phyloP scores from a whole-genome alignment of 2,329 filamentous ascomycete species.

The Mariannaea sp. region DNA sequence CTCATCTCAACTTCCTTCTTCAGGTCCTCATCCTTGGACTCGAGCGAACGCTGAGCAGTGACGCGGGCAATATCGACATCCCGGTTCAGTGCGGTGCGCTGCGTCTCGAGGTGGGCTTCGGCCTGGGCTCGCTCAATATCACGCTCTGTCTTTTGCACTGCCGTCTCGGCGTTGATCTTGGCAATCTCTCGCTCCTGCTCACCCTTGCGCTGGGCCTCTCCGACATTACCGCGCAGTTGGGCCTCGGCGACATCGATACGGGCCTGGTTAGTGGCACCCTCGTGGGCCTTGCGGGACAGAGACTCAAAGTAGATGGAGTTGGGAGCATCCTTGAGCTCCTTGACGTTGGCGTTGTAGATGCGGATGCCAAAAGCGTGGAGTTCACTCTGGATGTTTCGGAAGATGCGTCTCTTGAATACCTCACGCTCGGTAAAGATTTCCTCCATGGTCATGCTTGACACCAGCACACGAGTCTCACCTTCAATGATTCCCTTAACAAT shows the following conservation, averaged over 20 bases:
- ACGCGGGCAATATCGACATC: slow-evolving; percentile 79
- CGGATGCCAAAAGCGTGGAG: slow-evolving; percentile 79
- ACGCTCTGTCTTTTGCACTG: slow-evolving; percentile 81
- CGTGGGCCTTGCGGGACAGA: slow-evolving; percentile 81
- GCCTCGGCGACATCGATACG: slow-evolving; percentile 69
- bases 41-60: slow-evolving; percentile 71
- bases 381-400: slow-evolving; percentile 77
- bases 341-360: slow-evolving; percentile 76
- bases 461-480: slow-evolving; percentile 81
- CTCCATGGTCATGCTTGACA: slow-evolving; percentile 91
- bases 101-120: slow-evolving; percentile 74
- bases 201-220: slow-evolving; percentile 77
- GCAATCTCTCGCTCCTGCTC: slow-evolving; percentile 84
- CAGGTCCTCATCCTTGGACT: slow-evolving; percentile 78
- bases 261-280: slow-evolving; percentile 82
- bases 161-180: slow-evolving; percentile 85
- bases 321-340: slow-evolving; percentile 83
- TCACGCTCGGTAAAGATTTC: slow-evolving; percentile 82
- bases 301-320: slow-evolving; percentile 84
- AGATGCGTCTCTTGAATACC: slow-evolving; percentile 76
- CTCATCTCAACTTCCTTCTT: slow-evolving; percentile 78
- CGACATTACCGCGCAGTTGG: slow-evolving; percentile 70
- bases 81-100: slow-evolving; percentile 72
- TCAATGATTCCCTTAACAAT: slow-evolving; percentile 92
- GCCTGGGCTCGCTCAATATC: slow-evolving; percentile 81